A percentile compares a stretch with the other conserved stretches of the same genome.
phyloP scores from a whole-genome alignment of 805 yeast genomes.

The Candida andamanensis region DNA sequence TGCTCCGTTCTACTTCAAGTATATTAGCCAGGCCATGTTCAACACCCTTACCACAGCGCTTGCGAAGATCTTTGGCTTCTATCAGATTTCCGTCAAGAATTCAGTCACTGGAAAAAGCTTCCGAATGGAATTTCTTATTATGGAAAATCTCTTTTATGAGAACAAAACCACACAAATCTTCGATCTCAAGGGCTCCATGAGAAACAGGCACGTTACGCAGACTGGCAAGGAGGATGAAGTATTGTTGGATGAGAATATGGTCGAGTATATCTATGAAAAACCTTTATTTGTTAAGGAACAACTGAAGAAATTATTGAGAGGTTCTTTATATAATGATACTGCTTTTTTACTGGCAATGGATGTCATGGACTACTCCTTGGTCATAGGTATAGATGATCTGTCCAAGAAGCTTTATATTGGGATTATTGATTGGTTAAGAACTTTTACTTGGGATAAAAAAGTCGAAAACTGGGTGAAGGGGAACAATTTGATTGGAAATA shows the following conservation, averaged over 20 bases:
- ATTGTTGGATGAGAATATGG: conserved; percentile 93
- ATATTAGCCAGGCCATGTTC: conserved; percentile 90
- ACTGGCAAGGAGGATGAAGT: conserved; percentile 96
- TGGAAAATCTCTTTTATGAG: conserved; percentile 92
- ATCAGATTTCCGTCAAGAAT: conserved; percentile 81
- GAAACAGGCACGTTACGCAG: conserved; percentile 93
- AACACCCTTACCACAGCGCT: conserved; percentile 92
- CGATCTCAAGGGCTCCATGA: conserved; percentile 96
- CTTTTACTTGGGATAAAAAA: conserved; percentile 98
- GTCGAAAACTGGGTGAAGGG: conserved; percentile 99
- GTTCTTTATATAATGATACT: conserved; percentile 94
- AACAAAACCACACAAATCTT: conserved; percentile 78
- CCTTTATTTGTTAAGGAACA: conserved; percentile 93
- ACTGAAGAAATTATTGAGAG: conserved; percentile 77
- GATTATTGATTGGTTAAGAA: conserved; percentile 87
- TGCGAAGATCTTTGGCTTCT: conserved; percentile 93
- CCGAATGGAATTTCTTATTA: conserved; percentile 85
- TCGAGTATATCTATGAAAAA: conserved; percentile 92
- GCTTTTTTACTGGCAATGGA: conserved; percentile 92
- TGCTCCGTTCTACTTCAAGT: conserved; percentile 95
- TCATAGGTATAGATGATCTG: conserved; percentile 77
- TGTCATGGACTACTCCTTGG: conserved; percentile 96
- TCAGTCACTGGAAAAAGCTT: conserved; percentile 69
- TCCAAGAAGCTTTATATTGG: conserved; percentile 78
- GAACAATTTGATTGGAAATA: conserved; percentile 71